Base-by-base conservation (phyloP, 495 filamentous ascomycete genomes). In the Annulohypoxylon nitens region DNA sequence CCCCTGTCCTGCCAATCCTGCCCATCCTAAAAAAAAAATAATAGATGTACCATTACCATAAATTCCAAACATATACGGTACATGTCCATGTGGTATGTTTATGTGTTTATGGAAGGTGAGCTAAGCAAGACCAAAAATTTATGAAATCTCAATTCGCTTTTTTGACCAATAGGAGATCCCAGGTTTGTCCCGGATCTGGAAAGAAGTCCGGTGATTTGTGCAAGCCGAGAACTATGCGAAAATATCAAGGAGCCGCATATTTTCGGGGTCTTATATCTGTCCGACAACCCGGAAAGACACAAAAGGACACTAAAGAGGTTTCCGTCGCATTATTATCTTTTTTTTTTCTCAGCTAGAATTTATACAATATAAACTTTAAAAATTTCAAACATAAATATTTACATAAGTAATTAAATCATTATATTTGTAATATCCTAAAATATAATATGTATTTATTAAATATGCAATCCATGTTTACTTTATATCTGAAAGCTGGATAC, bases 201-300 rank as follows among this genome's bases (percentile, higher is more conserved):
- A 37, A 37, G 55, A 41, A 59, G 55, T 59, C 33, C 55, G 36
- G 48, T 26, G 48, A 51, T 51, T 51, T 51, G 23, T 37, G 33
- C 36, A 39, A 25, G n/a, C 55, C 55, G 55, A 57, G 9, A 36
- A 36, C 30, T 30, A 57, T 12, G 26, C n/a, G 30, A 59, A 41
- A 41, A 59, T 59, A 59, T 37, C 23, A 57, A 57, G 53, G 53
- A 57, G 53, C 53, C 34, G n/a, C 55, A 59, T 6, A 57, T 41
- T 39, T 39, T 59, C 71, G 71, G 71, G 59, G 37, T 69, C 61
- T 74, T 74, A 48, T 16, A 69, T 65, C 71, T 55, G 8, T 53
- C 71, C 71, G 71, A 69, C 54, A 66, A 7, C 48, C 71, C 71
- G 71, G 45, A 26, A 26, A 25, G 8, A 51, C 51, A 65, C 43